Base-by-base conservation (phyloP, 2,329 filamentous ascomycete genomes). In the Fusarium concolor region DNA sequence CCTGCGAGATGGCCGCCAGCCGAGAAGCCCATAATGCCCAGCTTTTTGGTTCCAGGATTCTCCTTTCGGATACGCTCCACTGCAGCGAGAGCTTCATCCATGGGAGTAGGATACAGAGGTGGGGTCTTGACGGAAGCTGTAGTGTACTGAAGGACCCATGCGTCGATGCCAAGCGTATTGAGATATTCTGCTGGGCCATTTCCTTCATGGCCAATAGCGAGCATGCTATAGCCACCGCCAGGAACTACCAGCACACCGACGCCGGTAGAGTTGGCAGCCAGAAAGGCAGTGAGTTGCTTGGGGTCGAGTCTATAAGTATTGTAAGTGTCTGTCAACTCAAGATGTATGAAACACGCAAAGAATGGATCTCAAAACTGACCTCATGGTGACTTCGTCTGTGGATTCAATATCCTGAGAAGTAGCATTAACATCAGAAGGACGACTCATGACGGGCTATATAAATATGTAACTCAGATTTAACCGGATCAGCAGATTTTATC, bases 11-110 rank as follows among this genome's bases (percentile, higher is more conserved):
- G 67, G 0, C 67, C 67, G 1, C 67, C 67, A 0, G 67, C 67
- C 5, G 67, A 70, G 18, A 70, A 70, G 6, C 67, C 67, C 67
- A 63, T 67, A 8, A 70, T 55, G 0, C 67, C 67, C 0, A 70
- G 42, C 4, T 70, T 70, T 42, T 67, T 67, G 0, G 42, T 37
- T 1, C 18, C 14, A 1, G 53, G 51, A 1, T 57, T 63, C 6
- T 70, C 28, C 11, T 56, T 22, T 7, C 67, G 41, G 10, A 70
- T 70, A 2, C 59, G 42, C 2, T 62, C 45, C 5, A 70, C 18
- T 0, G 67, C 66, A 5, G 63, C 67, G 2, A 70, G 24, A 2
- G 62, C 66, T 29, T 70, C 67, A 2, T 70, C 53, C 33, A 46
- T 51, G 2, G 67, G 67, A 2, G 50, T 69, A 0, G 67, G 67